A percentile compares a stretch with the other conserved stretches of the same genome.
These are phyloP conservation scores for Dichotomopilus funicola DNA, from an alignment of 2,329 filamentous ascomycete species.

Conservation along the genomic window DNA sequence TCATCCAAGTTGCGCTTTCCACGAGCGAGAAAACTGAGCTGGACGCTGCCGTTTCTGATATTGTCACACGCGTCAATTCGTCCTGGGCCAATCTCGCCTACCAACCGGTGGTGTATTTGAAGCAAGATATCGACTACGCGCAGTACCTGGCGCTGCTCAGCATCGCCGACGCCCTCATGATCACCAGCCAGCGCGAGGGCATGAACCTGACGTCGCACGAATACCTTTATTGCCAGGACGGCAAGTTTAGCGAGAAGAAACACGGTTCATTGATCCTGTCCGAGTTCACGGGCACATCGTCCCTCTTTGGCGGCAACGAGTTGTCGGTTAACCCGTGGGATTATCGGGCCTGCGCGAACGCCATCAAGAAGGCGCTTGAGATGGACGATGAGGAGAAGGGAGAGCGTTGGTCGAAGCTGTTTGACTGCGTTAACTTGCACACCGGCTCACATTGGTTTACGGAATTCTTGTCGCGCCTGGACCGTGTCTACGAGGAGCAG, in stretches of 20 bases:
- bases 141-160: conserved; percentile 90
- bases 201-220: conserved; percentile 98
- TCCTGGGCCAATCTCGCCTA: conserved; percentile 85
- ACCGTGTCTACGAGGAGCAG: conserved; percentile 75
- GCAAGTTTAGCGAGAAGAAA: conserved; percentile 64
- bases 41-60: conserved; percentile 83
- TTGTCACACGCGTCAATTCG: conserved; percentile 90
- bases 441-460: conserved; percentile 82
- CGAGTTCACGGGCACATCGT: conserved; percentile 89
- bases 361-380: conserved; percentile 75
- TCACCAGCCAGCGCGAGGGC: conserved; percentile 89
- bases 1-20: conserved; percentile 91
- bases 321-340: conserved; percentile 94
- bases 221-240: conserved; percentile 89
- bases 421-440: conserved; percentile 67
- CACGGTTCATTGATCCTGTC: conserved; percentile 86
- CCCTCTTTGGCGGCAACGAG: conserved; percentile 73
- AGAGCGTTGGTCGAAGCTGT: conserved; percentile 65
- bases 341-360: conserved; percentile 78
- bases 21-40: conserved; percentile 83
- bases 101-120: conserved; percentile 86
- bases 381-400: conserved; percentile 72
- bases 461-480: conserved; percentile 64
- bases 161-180: conserved; percentile 86
- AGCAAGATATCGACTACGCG: conserved; percentile 87